phyloP scores from a whole-genome alignment of 1,284 basidiomycete species.

The Marasmius tenuissimus region DNA sequence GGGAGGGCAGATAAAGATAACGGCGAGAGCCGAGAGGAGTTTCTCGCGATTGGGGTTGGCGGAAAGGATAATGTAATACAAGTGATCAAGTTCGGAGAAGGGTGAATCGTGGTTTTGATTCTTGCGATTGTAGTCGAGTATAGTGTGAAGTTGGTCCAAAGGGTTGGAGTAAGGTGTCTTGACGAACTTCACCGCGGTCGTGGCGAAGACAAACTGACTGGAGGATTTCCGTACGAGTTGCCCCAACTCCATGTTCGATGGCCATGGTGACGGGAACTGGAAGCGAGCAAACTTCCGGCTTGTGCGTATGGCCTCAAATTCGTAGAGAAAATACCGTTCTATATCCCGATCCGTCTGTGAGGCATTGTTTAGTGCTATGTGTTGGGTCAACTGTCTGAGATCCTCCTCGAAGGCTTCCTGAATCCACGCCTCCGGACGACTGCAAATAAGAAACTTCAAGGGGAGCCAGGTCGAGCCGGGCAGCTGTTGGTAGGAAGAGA shows the following conservation, averaged over 20 bases:
- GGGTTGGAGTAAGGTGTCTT: background rate
- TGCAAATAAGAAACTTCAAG: slow-evolving; percentile 18
- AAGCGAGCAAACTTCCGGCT: background rate
- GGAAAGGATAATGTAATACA: slow-evolving; percentile 8
- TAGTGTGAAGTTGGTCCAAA: slow-evolving; percentile 1
- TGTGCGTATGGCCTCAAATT: slow-evolving; percentile 8
- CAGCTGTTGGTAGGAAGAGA: background rate
- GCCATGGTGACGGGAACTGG: slow-evolving; percentile 17
- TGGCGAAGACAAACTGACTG: slow-evolving; percentile 28
- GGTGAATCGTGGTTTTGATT: background rate
- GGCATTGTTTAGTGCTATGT: slow-evolving; percentile 4
- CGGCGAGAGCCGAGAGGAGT: too few species aligned
- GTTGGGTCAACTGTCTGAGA: background rate
- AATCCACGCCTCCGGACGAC: slow-evolving; percentile 19
- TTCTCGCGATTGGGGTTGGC: slow-evolving; percentile 5
- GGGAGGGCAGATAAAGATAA: too few species aligned
- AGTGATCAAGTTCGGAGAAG: slow-evolving; percentile 7
- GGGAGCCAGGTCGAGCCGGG: slow-evolving; percentile 1
- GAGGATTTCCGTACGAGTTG: slow-evolving; percentile 18
- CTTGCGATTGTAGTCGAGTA: background rate
- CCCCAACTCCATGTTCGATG: slow-evolving; percentile 12
- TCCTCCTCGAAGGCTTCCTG: slow-evolving; percentile 9
- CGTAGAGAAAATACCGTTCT: slow-evolving; percentile 3
- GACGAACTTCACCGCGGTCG: slow-evolving; percentile 24
- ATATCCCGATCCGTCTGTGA: slow-evolving; percentile 12